Conservation (phyloP, 192 early-diverging fungal genomes). For the Linnemannia elongata region DNA sequence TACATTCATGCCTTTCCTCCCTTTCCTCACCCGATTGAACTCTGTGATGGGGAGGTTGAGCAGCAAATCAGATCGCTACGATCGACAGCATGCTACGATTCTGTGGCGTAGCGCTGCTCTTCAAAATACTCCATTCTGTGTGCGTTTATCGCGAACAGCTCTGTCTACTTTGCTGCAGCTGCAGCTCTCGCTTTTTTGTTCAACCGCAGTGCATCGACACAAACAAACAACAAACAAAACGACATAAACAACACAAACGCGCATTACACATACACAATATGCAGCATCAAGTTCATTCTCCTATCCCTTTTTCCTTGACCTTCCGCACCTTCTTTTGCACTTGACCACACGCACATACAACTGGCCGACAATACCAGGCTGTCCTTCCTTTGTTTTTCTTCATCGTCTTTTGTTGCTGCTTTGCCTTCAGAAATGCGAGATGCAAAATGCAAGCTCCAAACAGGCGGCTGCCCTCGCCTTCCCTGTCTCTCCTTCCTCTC, state of each 20-base stretch:
- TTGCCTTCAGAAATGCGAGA: not conserved
- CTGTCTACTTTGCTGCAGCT: not conserved
- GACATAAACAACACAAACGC: not conserved
- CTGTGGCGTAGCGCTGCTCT: slow-evolving; percentile 2
- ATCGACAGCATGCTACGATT: slow-evolving; percentile 19
- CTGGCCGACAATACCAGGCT: not conserved
- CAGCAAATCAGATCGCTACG: slow-evolving; percentile 24
- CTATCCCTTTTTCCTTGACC: not conserved
- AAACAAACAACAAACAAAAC: not conserved
- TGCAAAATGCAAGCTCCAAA: not conserved
- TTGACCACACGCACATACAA: not conserved
- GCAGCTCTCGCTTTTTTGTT: not conserved
- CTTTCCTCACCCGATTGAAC: not conserved
- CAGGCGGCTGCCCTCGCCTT: not conserved
- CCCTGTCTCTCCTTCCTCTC: too few relatives aligned
- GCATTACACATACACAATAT: not conserved
- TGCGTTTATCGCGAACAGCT: not conserved
- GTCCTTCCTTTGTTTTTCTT: not conserved
- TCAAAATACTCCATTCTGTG: not conserved
- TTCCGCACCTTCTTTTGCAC: not conserved
- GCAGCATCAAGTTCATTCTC: not conserved
- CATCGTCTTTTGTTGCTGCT: not conserved
- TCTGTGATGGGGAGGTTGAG: not conserved
- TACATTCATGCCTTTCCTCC: not conserved
- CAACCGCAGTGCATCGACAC: slow-evolving; percentile 1